Base-by-base conservation (phyloP, 768 basidiomycete genomes). In the Phlebiopsis flavidoalba region DNA sequence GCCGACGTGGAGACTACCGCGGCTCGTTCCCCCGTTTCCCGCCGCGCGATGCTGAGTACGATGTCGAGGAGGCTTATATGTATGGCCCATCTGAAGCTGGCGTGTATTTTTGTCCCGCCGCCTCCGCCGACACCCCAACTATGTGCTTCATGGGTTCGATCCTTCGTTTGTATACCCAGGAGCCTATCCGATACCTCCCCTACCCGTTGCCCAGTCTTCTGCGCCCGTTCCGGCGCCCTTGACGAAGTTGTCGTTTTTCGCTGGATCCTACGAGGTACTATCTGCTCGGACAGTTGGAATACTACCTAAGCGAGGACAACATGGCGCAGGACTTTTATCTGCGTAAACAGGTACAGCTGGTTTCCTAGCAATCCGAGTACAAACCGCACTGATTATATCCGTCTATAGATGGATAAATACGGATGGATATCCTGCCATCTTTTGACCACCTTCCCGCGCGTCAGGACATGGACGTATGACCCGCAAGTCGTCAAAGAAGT, bases 221-320 rank as follows among this genome's bases (percentile, higher is more conserved):
- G 37, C 69, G 36, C 72, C 74, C 10, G 69, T 85, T 17, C 83
- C 84, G 2, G 70, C 77, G 19, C 82, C 86, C 4, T 58, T 78
- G 49, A 74, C 82, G 1, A 69, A 70, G 15, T 55, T 84, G 14
- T 65, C 79, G 5, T 86, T 83, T n/a, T 75, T 79, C 84, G 1
- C 69, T 91, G 12, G 92, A 95, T 67, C 73, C 83, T 22, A 84
- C 81, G 53, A 73, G 85, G 53, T 88, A 80, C 67, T 85, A 82
- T 70, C 76, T 96, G 26, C 80, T 96, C 48, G 87, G 84, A 1
- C 90, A 96, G 72, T 74, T 96, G 55, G 95, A 96, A 74, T 97
- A 93, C 72, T 98, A 96, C 75, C 79, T 98, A 65, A 92, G 93
- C 66, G 79, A 88, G 59, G 87, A 97, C 70, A 97, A 96, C 70